phyloP scores from a whole-genome alignment of 192 early-diverging fungal species.

The Coemansia sp. region DNA sequence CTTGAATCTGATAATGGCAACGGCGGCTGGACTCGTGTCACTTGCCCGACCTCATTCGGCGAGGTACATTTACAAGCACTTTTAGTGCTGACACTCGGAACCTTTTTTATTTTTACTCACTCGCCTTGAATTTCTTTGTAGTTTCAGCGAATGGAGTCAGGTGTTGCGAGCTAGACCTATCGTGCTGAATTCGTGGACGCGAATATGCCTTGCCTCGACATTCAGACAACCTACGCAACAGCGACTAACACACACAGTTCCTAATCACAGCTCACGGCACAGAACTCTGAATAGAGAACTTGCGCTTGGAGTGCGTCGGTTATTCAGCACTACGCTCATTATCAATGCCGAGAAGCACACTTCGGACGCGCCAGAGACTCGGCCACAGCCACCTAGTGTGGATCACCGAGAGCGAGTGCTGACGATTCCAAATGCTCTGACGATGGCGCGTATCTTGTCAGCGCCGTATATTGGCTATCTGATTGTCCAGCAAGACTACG shows the following conservation, averaged over 20 bases:
- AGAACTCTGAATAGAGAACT: not conserved
- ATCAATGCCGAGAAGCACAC: not conserved
- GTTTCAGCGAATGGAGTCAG: not conserved
- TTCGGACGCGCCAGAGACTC: not conserved
- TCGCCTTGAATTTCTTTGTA: not conserved
- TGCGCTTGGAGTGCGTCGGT: not conserved
- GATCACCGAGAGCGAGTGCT: constrained; percentile 74
- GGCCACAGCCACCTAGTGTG: not conserved
- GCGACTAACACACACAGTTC: not conserved
- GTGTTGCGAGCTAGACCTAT: not conserved
- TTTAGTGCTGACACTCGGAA: not conserved
- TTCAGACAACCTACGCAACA: not conserved
- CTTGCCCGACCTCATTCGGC: not conserved
- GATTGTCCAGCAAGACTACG: constrained; percentile 72
- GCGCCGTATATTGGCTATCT: constrained; percentile 89
- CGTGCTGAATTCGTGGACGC: not conserved
- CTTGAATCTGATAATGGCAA: not conserved
- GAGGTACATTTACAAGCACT: not conserved
- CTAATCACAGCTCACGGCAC: not conserved
- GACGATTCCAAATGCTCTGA: constrained; percentile 88
- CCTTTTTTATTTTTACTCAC: no score
- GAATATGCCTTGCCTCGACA: not conserved
- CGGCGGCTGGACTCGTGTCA: not conserved
- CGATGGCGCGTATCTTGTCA: constrained; percentile 70
- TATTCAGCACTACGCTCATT: not conserved